Evolutionary conservation across 2,329 filamentous ascomycete species (phyloP).

Genomic region (Beauveria sp.): DNA sequence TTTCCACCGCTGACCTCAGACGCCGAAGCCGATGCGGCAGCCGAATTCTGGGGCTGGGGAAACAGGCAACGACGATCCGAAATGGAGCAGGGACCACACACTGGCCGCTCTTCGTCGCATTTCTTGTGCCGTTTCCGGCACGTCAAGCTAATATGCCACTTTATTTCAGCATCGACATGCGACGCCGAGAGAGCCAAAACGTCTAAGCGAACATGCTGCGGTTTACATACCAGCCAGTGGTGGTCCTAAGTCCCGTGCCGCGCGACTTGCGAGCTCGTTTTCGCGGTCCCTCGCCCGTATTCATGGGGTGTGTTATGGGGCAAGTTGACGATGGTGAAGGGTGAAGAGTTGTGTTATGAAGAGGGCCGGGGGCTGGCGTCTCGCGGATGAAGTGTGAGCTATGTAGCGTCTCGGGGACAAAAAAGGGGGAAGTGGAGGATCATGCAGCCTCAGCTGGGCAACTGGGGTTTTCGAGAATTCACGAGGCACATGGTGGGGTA

Average conservation of each 20-base stretch:
- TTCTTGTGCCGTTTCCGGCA: constrained; percentile 42
- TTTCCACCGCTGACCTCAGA: background rate
- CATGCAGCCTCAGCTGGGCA: background rate
- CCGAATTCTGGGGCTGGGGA: constrained; percentile 8
- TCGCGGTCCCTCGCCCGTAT: constrained; percentile 7
- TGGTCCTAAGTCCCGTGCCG: constrained; percentile 34
- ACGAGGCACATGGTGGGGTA: too few species aligned
- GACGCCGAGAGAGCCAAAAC: background rate
- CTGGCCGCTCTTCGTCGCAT: constrained; percentile 36
- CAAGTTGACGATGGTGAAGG: background rate
- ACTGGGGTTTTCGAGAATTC: background rate
- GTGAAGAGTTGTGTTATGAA: background rate
- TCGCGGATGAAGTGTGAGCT: background rate
- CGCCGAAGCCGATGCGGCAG: background rate
- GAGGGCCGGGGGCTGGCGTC: background rate
- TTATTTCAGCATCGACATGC: background rate
- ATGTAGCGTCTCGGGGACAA: background rate
- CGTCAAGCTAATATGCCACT: constrained; percentile 25
- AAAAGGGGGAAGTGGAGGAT: background rate
- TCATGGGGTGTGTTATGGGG: background rate
- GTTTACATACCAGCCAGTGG: constrained; percentile 30
- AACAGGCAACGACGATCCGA: constrained; percentile 19
- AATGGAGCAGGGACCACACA: constrained; percentile 19
- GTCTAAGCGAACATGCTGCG: background rate
- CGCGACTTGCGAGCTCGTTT: constrained; percentile 28